Conservation (phyloP, 371 early-diverging fungal species). For the Mucor mucedo region DNA sequence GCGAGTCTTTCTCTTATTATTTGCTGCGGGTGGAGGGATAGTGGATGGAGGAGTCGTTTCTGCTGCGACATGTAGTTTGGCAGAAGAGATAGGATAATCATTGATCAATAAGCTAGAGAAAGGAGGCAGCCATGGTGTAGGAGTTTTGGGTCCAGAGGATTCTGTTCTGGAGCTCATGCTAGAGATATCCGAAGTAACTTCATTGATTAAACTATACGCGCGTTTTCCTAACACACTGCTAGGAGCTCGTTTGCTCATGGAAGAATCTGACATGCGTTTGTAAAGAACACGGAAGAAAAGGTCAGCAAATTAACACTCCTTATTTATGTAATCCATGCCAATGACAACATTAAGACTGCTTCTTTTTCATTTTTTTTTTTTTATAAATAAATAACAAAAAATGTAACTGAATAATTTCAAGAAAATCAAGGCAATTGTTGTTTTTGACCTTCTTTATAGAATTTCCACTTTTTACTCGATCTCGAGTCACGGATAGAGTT, state of each 20-base stretch:
- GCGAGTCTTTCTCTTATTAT: neutral
- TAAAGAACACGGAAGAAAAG: neutral
- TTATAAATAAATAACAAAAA: neutral
- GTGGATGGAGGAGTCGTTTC: too few species aligned
- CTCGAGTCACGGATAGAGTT: slow-evolving; percentile 25
- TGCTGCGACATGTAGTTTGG: neutral
- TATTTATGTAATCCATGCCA: neutral
- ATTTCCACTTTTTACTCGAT: neutral
- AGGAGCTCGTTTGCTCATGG: neutral
- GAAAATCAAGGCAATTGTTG: neutral
- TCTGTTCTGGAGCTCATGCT: too few species aligned
- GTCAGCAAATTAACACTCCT: neutral
- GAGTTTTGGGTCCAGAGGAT: neutral
- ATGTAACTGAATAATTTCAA: slow-evolving; percentile 4
- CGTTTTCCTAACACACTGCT: neutral
- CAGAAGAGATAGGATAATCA: neutral
- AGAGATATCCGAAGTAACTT: neutral
- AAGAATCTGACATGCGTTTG: neutral
- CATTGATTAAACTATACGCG: neutral
- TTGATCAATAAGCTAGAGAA: slow-evolving; percentile 6
- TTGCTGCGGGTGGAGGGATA: too few species aligned
- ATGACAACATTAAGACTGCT: neutral
- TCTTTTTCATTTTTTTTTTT: neutral
- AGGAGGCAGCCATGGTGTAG: slow-evolving; percentile 10
- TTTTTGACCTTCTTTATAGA: neutral